Conservation (phyloP, 306 rosid species). For the Vigna radiata region DNA sequence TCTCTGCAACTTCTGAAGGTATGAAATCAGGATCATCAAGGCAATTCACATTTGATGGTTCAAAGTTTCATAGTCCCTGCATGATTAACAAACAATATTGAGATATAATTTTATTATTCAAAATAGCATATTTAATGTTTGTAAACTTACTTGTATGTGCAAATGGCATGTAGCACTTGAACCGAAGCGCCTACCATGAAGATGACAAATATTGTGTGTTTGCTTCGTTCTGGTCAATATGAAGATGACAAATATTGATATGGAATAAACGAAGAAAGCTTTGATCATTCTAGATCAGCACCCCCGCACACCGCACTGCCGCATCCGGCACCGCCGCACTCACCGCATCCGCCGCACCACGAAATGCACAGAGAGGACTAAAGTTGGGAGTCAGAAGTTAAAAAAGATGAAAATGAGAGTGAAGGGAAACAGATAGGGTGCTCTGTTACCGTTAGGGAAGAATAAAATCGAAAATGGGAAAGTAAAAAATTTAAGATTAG, state of each 20-base stretch:
- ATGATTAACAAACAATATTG: slow-evolving; percentile 24
- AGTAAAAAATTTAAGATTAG: too few species aligned
- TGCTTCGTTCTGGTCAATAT: slow-evolving; percentile 89
- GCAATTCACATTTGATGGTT: slow-evolving; percentile 59
- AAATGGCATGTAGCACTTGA: slow-evolving; percentile 70
- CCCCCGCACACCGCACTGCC: too few species aligned
- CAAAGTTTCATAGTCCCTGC: slow-evolving; percentile 77
- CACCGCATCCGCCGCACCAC: too few species aligned
- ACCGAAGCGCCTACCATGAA: slow-evolving; percentile 53
- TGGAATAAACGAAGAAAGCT: slow-evolving; percentile 67
- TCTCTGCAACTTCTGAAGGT: slow-evolving; percentile 62
- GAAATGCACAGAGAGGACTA: too few species aligned
- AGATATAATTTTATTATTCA: not conserved
- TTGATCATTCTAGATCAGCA: slow-evolving; percentile 74
- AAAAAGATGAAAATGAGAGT: too few species aligned
- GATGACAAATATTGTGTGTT: slow-evolving; percentile 67
- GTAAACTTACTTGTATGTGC: slow-evolving; percentile 67
- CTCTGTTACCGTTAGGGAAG: too few species aligned
- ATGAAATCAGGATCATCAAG: slow-evolving; percentile 72
- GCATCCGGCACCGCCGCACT: too few species aligned
- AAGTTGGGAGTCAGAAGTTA: too few species aligned
- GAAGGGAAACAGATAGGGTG: too few species aligned
- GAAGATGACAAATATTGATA: slow-evolving; percentile 65
- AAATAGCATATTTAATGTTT: not conserved
- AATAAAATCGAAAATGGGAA: too few species aligned